These are phyloP conservation scores for Saprolegnia parasitica DNA, from an alignment of 352 stramenopile species.

Conservation along the genomic window DNA sequence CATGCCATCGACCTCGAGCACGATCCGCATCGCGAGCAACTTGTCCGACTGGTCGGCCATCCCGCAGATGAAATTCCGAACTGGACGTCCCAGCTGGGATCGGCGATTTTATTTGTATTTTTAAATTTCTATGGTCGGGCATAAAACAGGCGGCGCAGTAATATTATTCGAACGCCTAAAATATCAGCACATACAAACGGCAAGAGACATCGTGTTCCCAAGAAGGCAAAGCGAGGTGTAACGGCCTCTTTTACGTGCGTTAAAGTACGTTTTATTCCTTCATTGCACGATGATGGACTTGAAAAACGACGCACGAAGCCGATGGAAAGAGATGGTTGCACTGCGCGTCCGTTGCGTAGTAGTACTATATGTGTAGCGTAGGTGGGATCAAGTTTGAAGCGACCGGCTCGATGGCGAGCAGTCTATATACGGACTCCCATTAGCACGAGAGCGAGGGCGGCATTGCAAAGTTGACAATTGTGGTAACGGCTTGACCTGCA, in stretches of 20 bases:
- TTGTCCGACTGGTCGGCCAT: conserved; percentile 7
- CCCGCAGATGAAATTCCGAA: neutral
- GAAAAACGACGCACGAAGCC: too few species aligned
- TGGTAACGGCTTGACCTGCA: too few species aligned
- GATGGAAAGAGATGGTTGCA: too few species aligned
- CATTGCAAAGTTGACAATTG: too few species aligned
- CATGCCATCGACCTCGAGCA: conserved; percentile 70
- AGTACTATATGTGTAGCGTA: too few species aligned
- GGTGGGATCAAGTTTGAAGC: too few species aligned
- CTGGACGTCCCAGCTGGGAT: neutral
- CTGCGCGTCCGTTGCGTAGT: too few species aligned
- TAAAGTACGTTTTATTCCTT: neutral
- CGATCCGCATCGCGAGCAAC: conserved; percentile 33
- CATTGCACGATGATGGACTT: too few species aligned
- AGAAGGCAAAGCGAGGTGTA: neutral
- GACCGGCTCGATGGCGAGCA: too few species aligned
- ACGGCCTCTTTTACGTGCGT: neutral
- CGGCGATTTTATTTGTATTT: neutral
- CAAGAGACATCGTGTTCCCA: neutral
- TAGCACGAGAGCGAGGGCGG: too few species aligned
- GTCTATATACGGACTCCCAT: too few species aligned
- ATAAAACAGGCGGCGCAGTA: neutral
- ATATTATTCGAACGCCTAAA: neutral
- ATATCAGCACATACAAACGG: neutral
- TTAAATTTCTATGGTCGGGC: neutral